Conservation (phyloP, 805 yeast species). For the Suhomyces tanzawaensis region DNA sequence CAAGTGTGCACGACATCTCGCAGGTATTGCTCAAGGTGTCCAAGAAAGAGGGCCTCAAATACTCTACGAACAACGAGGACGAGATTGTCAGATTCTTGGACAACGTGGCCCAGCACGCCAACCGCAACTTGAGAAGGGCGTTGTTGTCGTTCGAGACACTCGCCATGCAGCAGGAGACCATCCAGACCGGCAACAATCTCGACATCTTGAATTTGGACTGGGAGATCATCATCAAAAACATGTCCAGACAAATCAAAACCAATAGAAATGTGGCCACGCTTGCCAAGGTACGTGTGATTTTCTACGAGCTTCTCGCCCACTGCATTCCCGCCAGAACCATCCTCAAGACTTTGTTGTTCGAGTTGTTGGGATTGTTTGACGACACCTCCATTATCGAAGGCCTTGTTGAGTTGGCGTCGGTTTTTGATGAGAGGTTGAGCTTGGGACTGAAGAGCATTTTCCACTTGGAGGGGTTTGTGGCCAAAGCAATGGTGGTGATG, state of each 20-base stretch:
- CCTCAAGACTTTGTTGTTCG: constrained; percentile 54
- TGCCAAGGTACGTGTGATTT: constrained; percentile 59
- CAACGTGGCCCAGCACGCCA: constrained; percentile 52
- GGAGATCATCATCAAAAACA: constrained; percentile 71
- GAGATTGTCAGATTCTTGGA: constrained; percentile 37
- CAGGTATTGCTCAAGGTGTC: constrained; percentile 56
- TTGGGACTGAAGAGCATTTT: constrained; percentile 87
- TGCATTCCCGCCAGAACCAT: constrained; percentile 89
- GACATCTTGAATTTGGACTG: constrained; percentile 77
- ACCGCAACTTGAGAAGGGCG: constrained; percentile 76
- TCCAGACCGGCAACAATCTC: constrained; percentile 39
- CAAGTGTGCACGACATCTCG: constrained; percentile 58
- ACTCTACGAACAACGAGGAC: constrained; percentile 39
- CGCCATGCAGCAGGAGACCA: constrained; percentile 61
- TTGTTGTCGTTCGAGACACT: constrained; percentile 80
- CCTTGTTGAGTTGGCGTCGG: constrained; percentile 59
- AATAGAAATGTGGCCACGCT: constrained; percentile 63
- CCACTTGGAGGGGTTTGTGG: constrained; percentile 92
- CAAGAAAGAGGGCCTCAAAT: constrained; percentile 48
- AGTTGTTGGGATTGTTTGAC: constrained; percentile 33
- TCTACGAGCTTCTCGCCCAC: constrained; percentile 86
- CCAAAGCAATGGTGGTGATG: constrained; percentile 76
- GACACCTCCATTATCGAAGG: constrained; percentile 33
- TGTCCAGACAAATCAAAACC: constrained; percentile 58
- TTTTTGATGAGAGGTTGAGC: constrained; percentile 81